phyloP scores from a whole-genome alignment of 1,284 basidiomycete genomes.

The Pisolithus thermaeus region DNA sequence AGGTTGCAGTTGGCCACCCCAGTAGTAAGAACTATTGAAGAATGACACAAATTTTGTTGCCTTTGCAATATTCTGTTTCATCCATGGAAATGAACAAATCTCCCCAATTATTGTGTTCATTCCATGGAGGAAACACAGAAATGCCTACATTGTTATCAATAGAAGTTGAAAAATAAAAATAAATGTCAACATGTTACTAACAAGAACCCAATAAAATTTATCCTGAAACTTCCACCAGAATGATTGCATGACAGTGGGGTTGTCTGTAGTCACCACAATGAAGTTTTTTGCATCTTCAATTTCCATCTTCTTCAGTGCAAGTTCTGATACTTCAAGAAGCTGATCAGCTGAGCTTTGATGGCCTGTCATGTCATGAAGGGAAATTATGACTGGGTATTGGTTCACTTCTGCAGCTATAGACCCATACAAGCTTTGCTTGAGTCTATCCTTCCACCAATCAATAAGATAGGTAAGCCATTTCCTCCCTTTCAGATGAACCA shows the following conservation, averaged over 20 bases:
- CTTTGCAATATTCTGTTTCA: slow-evolving; percentile 18
- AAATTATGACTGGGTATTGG: slow-evolving; percentile 16
- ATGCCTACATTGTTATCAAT: slow-evolving; percentile 1
- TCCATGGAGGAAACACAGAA: slow-evolving; percentile 23
- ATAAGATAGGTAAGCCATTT: slow-evolving; percentile 15
- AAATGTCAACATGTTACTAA: slow-evolving; percentile 5
- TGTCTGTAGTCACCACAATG: slow-evolving; percentile 15
- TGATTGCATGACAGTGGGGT: slow-evolving; percentile 18
- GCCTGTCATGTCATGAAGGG: slow-evolving; percentile 5
- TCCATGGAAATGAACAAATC: slow-evolving; percentile 16
- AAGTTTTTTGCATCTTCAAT: slow-evolving; percentile 7
- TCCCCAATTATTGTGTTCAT: slow-evolving; percentile 27
- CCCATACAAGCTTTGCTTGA: slow-evolving; percentile 21
- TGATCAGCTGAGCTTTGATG: neutral
- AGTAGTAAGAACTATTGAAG: slow-evolving; percentile 30
- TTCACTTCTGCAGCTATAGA: slow-evolving; percentile 15
- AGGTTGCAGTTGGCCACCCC: slow-evolving; percentile 24
- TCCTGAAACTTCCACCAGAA: slow-evolving; percentile 10
- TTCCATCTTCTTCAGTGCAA: slow-evolving; percentile 1
- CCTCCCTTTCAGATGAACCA: slow-evolving; percentile 8
- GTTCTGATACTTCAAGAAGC: neutral
- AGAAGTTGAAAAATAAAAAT: neutral
- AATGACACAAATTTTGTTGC: slow-evolving; percentile 24
- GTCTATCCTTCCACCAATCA: slow-evolving; percentile 27
- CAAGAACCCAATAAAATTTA: slow-evolving; percentile 4